Percentiles rank a stretch among this genome's conserved stretches.
Evolutionary conservation across 306 rosid species (phyloP).

Genomic region (Betula pendula): DNA sequence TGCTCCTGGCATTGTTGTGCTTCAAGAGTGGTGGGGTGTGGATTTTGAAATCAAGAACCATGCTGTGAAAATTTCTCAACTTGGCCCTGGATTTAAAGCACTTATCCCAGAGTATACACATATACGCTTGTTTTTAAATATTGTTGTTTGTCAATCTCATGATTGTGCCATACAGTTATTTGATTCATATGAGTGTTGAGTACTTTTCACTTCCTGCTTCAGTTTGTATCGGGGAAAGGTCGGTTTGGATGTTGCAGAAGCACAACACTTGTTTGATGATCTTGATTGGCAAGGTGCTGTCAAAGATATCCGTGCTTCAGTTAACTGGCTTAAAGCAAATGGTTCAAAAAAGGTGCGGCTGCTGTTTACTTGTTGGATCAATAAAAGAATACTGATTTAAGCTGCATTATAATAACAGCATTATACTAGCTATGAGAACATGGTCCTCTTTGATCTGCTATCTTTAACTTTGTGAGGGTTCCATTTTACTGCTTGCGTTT

Average conservation of each 20-base stretch:
- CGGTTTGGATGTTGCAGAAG: constrained; percentile 89
- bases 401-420: background rate
- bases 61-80: constrained; percentile 71
- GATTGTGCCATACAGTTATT: background rate
- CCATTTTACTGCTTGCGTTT: background rate
- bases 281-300: constrained; percentile 99
- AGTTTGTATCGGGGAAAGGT: constrained; percentile 84
- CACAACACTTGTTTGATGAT: constrained; percentile 83
- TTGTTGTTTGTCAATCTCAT: background rate
- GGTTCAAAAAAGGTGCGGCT: constrained; percentile 83
- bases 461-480: background rate
- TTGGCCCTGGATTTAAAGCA: constrained; percentile 76
- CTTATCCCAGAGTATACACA: constrained; percentile 86
- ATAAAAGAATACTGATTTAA: background rate
- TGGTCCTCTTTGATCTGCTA: background rate
- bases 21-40: constrained; percentile 97
- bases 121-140: background rate
- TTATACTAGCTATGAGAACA: background rate
- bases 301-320: constrained; percentile 79
- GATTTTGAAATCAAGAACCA: constrained; percentile 82
- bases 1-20: constrained; percentile 88
- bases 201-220: background rate
- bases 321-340: constrained; percentile 87
- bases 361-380: constrained; percentile 2
- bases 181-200: constrained; percentile 11